Conservation (phyloP, 2,329 filamentous ascomycete genomes). For the Rhynchosporium secalis region DNA sequence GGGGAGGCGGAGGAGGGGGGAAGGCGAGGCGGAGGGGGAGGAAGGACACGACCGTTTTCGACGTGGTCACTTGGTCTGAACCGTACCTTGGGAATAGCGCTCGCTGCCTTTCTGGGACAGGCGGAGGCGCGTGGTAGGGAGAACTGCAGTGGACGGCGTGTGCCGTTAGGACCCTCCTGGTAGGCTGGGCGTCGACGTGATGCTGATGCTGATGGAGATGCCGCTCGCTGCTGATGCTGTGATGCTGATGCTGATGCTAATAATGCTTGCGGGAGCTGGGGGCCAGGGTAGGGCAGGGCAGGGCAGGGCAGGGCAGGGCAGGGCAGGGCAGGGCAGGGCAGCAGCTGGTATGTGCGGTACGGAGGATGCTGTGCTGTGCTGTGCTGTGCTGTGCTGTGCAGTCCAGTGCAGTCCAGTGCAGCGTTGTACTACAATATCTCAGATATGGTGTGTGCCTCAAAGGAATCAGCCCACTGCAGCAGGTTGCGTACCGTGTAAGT, state of each 20-base stretch:
- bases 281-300: not conserved
- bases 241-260: not conserved
- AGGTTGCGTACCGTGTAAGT: not conserved
- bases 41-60: conserved; percentile 22
- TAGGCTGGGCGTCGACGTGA: not conserved
- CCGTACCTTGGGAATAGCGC: conserved; percentile 3
- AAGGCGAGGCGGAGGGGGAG: no score
- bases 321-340: not conserved
- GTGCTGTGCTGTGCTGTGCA: conserved; percentile 10
- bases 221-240: no score
- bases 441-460: no score
- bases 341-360: conserved; percentile 8
- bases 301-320: not conserved
- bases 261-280: not conserved
- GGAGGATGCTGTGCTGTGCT: conserved; percentile 14
- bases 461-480: no score
- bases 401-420: not conserved
- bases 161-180: conserved; percentile 5
- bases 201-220: not conserved
- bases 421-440: not conserved
- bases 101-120: conserved; percentile 12
- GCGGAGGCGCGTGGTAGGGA: conserved; percentile 14
- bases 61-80: conserved; percentile 22
- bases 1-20: no score
- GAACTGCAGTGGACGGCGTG: conserved; percentile 7